A percentile compares a stretch with the other conserved stretches of the same genome.
These are phyloP conservation scores for Apiotrichum siamense DNA, from an alignment of 1,284 basidiomycete species.

Conservation along the genomic window DNA sequence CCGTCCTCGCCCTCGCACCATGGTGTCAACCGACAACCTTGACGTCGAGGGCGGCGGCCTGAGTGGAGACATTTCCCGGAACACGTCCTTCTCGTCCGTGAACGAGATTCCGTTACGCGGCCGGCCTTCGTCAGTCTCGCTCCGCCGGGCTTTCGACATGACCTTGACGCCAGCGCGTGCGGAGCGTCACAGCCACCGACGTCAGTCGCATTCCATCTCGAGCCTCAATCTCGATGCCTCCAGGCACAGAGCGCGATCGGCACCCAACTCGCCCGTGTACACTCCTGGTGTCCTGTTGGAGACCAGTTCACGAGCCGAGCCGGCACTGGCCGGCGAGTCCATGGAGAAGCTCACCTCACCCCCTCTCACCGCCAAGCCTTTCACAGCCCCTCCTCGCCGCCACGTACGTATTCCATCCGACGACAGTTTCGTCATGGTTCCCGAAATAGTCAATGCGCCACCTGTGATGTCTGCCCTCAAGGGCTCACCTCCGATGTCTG, in stretches of 20 bases:
- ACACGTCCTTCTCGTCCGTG: slow-evolving; percentile 10
- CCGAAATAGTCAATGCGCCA: background rate
- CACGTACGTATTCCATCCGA: background rate
- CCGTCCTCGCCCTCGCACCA: background rate
- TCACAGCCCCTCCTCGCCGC: background rate
- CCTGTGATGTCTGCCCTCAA: background rate
- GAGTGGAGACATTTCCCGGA: slow-evolving; percentile 5
- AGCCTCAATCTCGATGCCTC: background rate
- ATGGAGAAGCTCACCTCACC: background rate
- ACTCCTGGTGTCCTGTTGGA: background rate
- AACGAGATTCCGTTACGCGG: slow-evolving; percentile 1
- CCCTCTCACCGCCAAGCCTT: background rate
- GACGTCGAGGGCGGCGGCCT: background rate
- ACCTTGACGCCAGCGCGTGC: background rate
- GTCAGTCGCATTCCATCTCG: slow-evolving; percentile 1
- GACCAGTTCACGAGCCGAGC: background rate
- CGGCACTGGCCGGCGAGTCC: background rate
- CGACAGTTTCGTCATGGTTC: slow-evolving; percentile 2
- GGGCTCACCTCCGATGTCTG: too few relatives aligned
- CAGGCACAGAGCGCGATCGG: background rate
- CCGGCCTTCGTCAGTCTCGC: slow-evolving; percentile 3
- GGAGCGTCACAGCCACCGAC: background rate
- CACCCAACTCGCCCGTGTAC: background rate
- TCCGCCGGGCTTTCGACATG: slow-evolving; percentile 5
- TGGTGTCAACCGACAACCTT: background rate